Base-by-base conservation (phyloP, 495 filamentous ascomycete genomes). In the Lophiostoma macrostomum region DNA sequence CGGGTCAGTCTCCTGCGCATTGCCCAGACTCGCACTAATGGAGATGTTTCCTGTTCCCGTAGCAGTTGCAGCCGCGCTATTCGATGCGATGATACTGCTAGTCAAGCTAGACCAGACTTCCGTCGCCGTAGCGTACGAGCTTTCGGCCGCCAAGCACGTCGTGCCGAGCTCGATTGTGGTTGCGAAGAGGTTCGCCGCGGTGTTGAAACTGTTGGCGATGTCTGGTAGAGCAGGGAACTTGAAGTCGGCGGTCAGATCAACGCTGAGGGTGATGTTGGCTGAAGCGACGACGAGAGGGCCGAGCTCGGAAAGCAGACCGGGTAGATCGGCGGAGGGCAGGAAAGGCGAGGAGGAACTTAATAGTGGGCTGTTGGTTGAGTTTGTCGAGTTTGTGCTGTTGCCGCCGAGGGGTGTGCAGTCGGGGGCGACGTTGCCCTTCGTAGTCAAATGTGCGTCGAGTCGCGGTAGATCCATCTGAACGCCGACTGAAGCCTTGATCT, bases 381-480 rank as follows among this genome's bases (percentile, higher is more conserved):
- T 37, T 37, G 34, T 37, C 34, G 13, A 37, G n/a, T 37, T 52
- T 13, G 44, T 30, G 34, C 14, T 34, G 25, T 39, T 49, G 6
- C 2, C 0, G 6, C 24, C 16, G 19, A 48, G 27, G 19, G 28
- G 5, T 25, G 38, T 52, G 24, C 54, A 50, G 16, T 51, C 38
- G n/a, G 27, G 18, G 18, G 35, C 43, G 5, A 12, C 22, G 8
- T 48, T 22, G 8, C 22, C 37, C 12, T 50, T 30, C 1, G 47
- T 51, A 2, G 46, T 30, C 19, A 63, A 20, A 18, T 22, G 30
- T 19, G 44, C 48, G 12, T 44, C 18, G 18, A 63, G 25, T 14
- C 41, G 27, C 14, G 53, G 53, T 3, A 63, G 49, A 25, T 63
- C 53, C 35, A 63, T 43, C 36, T 29, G 28, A 4, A 54, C 20